Percentiles rank a stretch among this genome's conserved stretches.
Evolutionary conservation across 495 filamentous ascomycete species (phyloP).

Genomic region (Penicillium paxilli): DNA sequence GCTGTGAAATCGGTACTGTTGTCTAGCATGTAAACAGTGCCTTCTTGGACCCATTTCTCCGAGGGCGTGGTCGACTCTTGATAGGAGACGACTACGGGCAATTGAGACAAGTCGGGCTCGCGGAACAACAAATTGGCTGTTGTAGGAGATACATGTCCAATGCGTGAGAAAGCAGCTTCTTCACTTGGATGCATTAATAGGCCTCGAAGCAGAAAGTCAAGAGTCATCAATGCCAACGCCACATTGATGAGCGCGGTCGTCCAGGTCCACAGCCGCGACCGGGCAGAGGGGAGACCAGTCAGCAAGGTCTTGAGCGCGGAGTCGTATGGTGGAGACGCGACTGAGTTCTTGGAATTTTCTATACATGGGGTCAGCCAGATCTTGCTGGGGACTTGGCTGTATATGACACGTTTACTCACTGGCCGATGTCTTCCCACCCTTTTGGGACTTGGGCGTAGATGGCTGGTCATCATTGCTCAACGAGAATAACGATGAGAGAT

Average conservation of each 20-base stretch:
- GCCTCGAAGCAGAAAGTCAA: slow-evolving; percentile 74
- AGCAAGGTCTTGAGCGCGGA: slow-evolving; percentile 62
- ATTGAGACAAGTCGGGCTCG: slow-evolving; percentile 71
- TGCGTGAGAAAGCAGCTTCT: slow-evolving; percentile 78
- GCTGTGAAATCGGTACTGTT: slow-evolving; percentile 81
- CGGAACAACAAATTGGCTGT: slow-evolving; percentile 81
- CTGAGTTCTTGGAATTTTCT: neutral
- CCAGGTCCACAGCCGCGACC: slow-evolving; percentile 53
- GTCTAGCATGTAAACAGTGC: slow-evolving; percentile 61
- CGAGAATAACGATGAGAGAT: slow-evolving; percentile 61
- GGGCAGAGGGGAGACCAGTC: slow-evolving; percentile 70
- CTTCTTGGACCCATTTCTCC: slow-evolving; percentile 63
- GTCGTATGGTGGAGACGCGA: slow-evolving; percentile 11
- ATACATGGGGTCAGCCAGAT: neutral
- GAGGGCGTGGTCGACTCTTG: slow-evolving; percentile 33
- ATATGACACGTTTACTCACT: slow-evolving; percentile 1
- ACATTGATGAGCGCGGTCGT: slow-evolving; percentile 71
- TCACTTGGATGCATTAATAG: slow-evolving; percentile 62
- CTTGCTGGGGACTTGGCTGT: neutral
- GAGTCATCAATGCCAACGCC: slow-evolving; percentile 60
- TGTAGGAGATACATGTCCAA: slow-evolving; percentile 81
- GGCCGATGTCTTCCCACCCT: slow-evolving; percentile 4
- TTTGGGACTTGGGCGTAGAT: slow-evolving; percentile 1
- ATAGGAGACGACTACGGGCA: slow-evolving; percentile 73
- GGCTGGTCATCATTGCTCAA: slow-evolving; percentile 24